A percentile compares a stretch with the other conserved stretches of the same genome.
Conservation (phyloP, 2,329 filamentous ascomycete genomes). For the Didymella pinodella region DNA sequence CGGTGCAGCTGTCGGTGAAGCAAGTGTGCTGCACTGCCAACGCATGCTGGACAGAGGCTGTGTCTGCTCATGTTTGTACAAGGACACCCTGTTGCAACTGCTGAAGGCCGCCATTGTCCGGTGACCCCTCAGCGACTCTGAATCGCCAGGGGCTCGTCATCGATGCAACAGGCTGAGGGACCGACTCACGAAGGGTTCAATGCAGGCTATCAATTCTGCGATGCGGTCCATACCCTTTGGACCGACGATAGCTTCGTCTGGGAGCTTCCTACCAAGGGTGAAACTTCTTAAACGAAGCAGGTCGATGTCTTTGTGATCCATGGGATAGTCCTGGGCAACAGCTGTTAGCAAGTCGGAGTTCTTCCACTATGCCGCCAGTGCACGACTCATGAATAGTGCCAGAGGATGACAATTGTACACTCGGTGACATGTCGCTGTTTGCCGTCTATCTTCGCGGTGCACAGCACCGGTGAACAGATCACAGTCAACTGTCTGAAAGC, state of each 20-base stretch:
- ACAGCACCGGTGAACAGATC: background rate
- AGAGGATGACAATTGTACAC: background rate
- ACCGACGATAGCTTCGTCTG: conserved; percentile 69
- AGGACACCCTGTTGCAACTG: conserved; percentile 28
- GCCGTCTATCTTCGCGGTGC: conserved; percentile 1
- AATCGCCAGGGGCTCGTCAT: conserved; percentile 1
- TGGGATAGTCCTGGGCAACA: conserved; percentile 70
- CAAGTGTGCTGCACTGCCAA: conserved; percentile 46
- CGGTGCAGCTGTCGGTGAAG: conserved; percentile 34
- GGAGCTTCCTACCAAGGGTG: conserved; percentile 72
- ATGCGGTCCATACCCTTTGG: conserved; percentile 71
- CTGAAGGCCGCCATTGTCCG: conserved; percentile 4
- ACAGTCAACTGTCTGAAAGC: background rate
- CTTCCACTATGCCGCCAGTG: conserved; percentile 1
- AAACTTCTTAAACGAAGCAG: conserved; percentile 83
- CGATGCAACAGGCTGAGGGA: background rate
- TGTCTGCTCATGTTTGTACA: conserved; percentile 24
- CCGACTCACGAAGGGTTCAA: conserved; percentile 80
- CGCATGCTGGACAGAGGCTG: conserved; percentile 34
- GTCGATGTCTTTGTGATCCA: conserved; percentile 79
- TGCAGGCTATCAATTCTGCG: conserved; percentile 67
- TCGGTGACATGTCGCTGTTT: background rate
- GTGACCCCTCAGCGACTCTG: conserved; percentile 5
- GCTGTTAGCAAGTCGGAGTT: conserved; percentile 33
- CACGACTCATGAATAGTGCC: background rate